Percentiles rank a stretch among this genome's conserved stretches.
These are phyloP conservation scores for Heritiera littoralis DNA, from an alignment of 345 rosid species.

Conservation along the genomic window DNA sequence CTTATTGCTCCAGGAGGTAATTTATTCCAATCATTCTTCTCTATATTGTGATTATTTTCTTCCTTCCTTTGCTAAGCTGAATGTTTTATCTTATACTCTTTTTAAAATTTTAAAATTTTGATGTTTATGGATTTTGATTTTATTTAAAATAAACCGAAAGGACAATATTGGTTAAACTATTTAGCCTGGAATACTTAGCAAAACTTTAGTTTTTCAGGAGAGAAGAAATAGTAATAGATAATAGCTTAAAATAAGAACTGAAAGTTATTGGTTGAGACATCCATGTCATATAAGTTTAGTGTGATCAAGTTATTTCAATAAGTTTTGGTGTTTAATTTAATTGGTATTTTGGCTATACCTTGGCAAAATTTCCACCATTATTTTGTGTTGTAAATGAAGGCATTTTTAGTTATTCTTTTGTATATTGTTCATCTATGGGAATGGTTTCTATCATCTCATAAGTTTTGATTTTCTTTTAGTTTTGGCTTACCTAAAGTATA, in stretches of 20 bases:
- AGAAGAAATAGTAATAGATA: neutral
- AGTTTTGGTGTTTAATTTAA: neutral
- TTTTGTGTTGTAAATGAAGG: neutral
- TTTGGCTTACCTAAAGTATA: neutral
- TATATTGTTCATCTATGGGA: neutral
- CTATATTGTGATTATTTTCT: neutral
- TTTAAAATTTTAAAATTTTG: neutral
- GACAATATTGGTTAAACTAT: neutral
- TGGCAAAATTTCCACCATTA: neutral
- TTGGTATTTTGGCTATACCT: neutral
- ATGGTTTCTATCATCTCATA: neutral
- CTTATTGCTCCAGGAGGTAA: slow-evolving; percentile 84
- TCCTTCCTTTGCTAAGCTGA: slow-evolving; percentile 16
- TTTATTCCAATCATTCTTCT: slow-evolving; percentile 23
- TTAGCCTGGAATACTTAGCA: neutral
- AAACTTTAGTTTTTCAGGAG: neutral
- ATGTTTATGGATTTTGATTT: neutral
- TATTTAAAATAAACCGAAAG: neutral
- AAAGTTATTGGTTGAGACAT: neutral
- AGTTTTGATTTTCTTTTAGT: neutral
- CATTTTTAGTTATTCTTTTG: neutral
- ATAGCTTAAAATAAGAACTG: too few relatives aligned
- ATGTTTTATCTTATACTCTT: neutral
- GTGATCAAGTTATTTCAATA: neutral
- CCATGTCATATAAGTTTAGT: neutral